Base-by-base conservation (phyloP, 2,329 filamentous ascomycete genomes). In the Atkinsonella texensis region DNA sequence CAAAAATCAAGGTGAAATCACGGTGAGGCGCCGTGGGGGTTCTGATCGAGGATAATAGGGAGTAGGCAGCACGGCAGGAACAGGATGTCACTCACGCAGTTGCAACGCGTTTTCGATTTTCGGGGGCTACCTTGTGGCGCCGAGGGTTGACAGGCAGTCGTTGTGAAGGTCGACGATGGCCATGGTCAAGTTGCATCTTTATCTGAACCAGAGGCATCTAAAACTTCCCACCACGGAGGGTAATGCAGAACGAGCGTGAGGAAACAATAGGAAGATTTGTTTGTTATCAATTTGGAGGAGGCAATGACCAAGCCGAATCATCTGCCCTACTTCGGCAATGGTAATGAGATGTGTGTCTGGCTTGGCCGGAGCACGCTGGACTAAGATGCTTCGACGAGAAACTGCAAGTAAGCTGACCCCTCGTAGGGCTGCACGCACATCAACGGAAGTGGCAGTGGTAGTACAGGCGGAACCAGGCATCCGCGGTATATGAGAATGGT, bases 141-240 rank as follows among this genome's bases (percentile, higher is more conserved):
- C 74, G 70, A 48, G 73, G 72, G 58, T 76, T 75, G 56, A 76
- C 74, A 31, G 74, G 72, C 55, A 76, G 63, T 50, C 74, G 68
- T 50, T 70, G 62, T 32, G 58, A 57, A 40, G 61, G 59, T 54
- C 57, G 56, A 51, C 56, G 60, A 48, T 61, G 56, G 48, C 55
- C 52, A 53, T 54, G 54, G 52, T 61, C 62, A 52, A 60, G 55
- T 53, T 63, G 61, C 57, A 63, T 62, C 48, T 56, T 58, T 18
- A 23, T 42, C 33, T 13, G 20, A 18, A 23, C 20, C 20, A 23
- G 20, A 4, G 4, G 20, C 20, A 23, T 23, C 20, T 23, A 23
- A 23, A 23, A 23, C 20, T 23, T 33, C 33, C 49, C 20, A 38
- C 49, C 35, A 18, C 49, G 41, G 41, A 46, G 41, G 41, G 17